Evolutionary conservation across 345 rosid species (phyloP), one percentile per base, ranked within the genome.

Genomic region (Clarkia xantiana): DNA sequence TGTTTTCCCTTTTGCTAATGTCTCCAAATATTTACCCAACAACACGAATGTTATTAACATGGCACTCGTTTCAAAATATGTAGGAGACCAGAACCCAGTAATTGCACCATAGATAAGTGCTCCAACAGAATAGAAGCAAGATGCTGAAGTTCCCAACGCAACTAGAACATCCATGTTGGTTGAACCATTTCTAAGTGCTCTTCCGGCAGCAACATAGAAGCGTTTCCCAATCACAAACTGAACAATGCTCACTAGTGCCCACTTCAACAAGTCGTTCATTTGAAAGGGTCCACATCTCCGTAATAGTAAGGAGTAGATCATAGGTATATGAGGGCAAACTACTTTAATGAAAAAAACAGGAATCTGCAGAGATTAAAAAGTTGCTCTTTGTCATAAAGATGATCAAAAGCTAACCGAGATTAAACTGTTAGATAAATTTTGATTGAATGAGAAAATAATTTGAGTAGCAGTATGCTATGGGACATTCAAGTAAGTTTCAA

Each of bases 141-240:
- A 73, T 3, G 96, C 95, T 2, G 99, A 80, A 18, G 99, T 93
- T 60, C 96, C 96, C 73, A 93, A 56, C 16, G 84, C 96, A 53
- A 93, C 99, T 69, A 93, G 64, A 65, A 93, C 99, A 69, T 93
- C 99, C 99, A 93, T 93, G 74, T 93, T 93, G 66, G 95, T 78
- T 56, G 99, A 78, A 67, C 99, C 88, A 65, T 93, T 93, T 62
- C 94, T 82, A 67, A 93, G 96, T 61, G 99, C 99, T 76, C 99
- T 80, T 60, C 81, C 87, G 43, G 99, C 99, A 11, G 94, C 99
- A 43, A 84, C 55, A 51, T 93, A 87, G 72, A 93, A 93, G 19
- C 96, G 95, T 80, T 80, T 93, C 52, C 99, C 99, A 46, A 93
- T 62, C 56, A 82, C 95, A 77, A 93, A 93, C 64, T 93, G 99